These are phyloP conservation scores for Mycena rebaudengoi DNA, from an alignment of 768 basidiomycete genomes.

Conservation along the genomic window DNA sequence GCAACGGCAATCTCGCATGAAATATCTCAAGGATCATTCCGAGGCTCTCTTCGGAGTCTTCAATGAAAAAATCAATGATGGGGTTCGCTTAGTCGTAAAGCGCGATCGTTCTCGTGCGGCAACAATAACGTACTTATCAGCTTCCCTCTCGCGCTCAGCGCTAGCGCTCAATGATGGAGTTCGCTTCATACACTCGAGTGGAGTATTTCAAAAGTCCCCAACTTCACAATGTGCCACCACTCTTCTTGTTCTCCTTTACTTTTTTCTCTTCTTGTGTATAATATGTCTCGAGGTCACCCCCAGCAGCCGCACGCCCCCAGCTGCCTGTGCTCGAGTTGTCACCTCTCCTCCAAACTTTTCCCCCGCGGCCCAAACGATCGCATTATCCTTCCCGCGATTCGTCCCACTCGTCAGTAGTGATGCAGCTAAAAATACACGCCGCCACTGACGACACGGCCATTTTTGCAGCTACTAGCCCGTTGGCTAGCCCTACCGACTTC, in stretches of 20 bases:
- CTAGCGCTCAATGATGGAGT: no score
- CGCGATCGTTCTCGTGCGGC: constrained; percentile 13
- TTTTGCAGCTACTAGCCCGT: neutral
- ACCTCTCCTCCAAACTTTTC: constrained; percentile 26
- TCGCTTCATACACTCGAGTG: constrained; percentile 26
- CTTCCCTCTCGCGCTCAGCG: constrained; percentile 18
- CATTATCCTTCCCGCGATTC: constrained; percentile 24
- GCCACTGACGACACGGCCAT: neutral
- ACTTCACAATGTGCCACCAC: neutral
- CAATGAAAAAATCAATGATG: constrained; percentile 23
- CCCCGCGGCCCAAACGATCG: constrained; percentile 22
- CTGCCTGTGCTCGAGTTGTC: constrained; percentile 25
- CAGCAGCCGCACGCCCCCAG: constrained; percentile 9
- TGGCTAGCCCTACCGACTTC: no score
- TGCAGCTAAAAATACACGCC: neutral
- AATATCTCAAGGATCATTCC: constrained; percentile 15
- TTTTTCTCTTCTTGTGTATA: neutral
- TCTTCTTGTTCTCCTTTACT: neutral
- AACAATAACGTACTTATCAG: constrained; percentile 21
- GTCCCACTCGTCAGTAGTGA: constrained; percentile 10
- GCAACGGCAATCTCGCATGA: constrained; percentile 8
- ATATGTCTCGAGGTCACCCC: constrained; percentile 13
- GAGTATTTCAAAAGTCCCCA: constrained; percentile 11
- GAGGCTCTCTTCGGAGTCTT: neutral
- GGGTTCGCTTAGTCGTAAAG: constrained; percentile 1